A percentile compares a stretch with the other conserved stretches of the same genome.
Evolutionary conservation across 768 basidiomycete species (phyloP).

Genomic region (Pholiota conissans): DNA sequence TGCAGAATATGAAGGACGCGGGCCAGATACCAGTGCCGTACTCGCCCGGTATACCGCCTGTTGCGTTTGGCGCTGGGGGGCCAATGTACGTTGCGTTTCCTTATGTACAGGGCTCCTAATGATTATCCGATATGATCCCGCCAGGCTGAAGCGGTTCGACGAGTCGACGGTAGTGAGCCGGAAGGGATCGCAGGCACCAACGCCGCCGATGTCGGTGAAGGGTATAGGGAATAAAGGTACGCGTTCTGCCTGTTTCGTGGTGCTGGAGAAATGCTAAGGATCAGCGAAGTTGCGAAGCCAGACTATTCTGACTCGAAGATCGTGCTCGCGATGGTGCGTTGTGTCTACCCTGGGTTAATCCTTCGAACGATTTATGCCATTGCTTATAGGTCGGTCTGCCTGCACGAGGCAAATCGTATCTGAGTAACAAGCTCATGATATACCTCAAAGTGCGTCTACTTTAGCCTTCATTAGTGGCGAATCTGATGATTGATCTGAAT

Average conservation of each 20-base stretch:
- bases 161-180: slow-evolving; percentile 70
- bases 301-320: slow-evolving; percentile 99
- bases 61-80: slow-evolving; percentile 71
- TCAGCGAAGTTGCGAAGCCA: slow-evolving; percentile 78
- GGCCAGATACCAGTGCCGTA: slow-evolving; percentile 24
- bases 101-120: not conserved
- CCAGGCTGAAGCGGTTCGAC: slow-evolving; percentile 79
- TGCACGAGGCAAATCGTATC: slow-evolving; percentile 97
- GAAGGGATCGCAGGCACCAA: slow-evolving; percentile 70
- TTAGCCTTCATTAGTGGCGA: slow-evolving; percentile 10
- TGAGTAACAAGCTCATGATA: slow-evolving; percentile 96
- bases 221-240: slow-evolving; percentile 89
- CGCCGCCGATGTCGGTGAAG: slow-evolving; percentile 80
- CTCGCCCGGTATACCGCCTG: slow-evolving; percentile 52
- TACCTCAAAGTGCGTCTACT: slow-evolving; percentile 76
- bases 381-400: slow-evolving; percentile 85
- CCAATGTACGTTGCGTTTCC: slow-evolving; percentile 52
- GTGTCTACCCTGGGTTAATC: not conserved
- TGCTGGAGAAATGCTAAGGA: slow-evolving; percentile 5
- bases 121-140: slow-evolving; percentile 5
- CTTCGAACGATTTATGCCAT: not conserved
- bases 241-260: slow-evolving; percentile 10
- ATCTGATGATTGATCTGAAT: slow-evolving; percentile 14
- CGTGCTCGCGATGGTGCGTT: slow-evolving; percentile 87
- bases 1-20: slow-evolving; percentile 47